A percentile compares a stretch with the other conserved stretches of the same genome.
These are phyloP conservation scores for Trebouxia gelatinosa DNA, from an alignment of 163 green algal genomes.

Conservation along the genomic window DNA sequence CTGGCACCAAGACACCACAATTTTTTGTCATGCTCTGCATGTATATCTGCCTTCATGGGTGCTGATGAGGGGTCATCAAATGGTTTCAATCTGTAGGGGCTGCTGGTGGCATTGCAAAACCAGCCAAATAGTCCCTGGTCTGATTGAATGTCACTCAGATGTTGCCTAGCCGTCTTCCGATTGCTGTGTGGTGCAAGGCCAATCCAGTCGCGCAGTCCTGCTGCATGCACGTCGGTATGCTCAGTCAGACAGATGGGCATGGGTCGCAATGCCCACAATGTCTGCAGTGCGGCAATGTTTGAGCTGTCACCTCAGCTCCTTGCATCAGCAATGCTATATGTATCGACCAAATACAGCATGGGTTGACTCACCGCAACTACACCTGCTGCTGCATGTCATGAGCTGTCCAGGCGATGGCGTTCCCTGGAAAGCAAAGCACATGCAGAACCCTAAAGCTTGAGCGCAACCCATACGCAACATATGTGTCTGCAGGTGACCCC, in stretches of 20 bases:
- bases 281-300: no score
- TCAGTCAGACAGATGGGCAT: no score
- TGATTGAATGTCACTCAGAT: no score
- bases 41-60: not conserved
- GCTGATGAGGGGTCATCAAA: not conserved
- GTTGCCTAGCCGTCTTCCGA: no score
- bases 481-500: constrained; percentile 25
- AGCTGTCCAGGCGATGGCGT: not conserved
- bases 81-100: not conserved
- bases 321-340: not conserved
- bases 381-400: no score
- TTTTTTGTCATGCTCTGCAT: not conserved
- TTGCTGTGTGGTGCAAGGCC: no score
- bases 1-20: not conserved
- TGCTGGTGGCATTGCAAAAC: no score
- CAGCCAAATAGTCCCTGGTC: no score
- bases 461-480: not conserved
- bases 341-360: not conserved
- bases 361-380: not conserved
- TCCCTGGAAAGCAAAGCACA: not conserved
- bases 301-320: not conserved
- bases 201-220: no score
- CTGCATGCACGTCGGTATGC: no score
- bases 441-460: not conserved
- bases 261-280: no score